Base-by-base conservation (phyloP, 2,329 filamentous ascomycete species). In the Amauroascus niger region DNA sequence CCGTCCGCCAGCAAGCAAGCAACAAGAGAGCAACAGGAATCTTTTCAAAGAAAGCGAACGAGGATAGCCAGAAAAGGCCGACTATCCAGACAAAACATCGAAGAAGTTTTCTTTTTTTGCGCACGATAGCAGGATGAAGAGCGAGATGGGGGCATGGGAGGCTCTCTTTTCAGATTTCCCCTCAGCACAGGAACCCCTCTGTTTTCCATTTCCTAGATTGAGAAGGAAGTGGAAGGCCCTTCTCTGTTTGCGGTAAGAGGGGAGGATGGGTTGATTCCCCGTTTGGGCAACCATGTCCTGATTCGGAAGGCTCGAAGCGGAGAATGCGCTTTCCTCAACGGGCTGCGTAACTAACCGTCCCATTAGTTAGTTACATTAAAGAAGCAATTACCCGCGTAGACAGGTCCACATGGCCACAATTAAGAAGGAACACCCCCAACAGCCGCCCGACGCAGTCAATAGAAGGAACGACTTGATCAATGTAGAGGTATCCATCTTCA, bases 51-150 rank as follows among this genome's bases (percentile, higher is more conserved):
- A 47, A 24, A 33, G 35, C 35, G 3, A 32, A 30, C 24, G 35
- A 49, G 20, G 33, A 49, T 49, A 49, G 46, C 46, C 46, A 37
- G 16, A 28, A 28, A 20, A 22, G 33, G 33, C 32, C 2, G 46
- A 26, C 47, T 49, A 49, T 49, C 32, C 47, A 49, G 47, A 49
- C 14, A 6, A 30, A 49, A 16, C 22, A 49, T 40, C 33, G 47
- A 49, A 9, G 35, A 24, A 16, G n/a, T 45, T n/a, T n/a, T n/a
- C n/a, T n/a, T n/a, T n/a, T n/a, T 7, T 13, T n/a, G 14, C 33
- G 16, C 14, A 35, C 13, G 30, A 49, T 5, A n/a, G 8, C 16
- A 2, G n/a, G 26, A 6, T 9, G 18, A 49, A 14, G 18, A 22
- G 13, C n/a, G 24, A 18, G 24, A 40, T 9, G 22, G 8, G 37